Base-by-base conservation (phyloP, 805 yeast genomes). In the Torulaspora franciscae region DNA sequence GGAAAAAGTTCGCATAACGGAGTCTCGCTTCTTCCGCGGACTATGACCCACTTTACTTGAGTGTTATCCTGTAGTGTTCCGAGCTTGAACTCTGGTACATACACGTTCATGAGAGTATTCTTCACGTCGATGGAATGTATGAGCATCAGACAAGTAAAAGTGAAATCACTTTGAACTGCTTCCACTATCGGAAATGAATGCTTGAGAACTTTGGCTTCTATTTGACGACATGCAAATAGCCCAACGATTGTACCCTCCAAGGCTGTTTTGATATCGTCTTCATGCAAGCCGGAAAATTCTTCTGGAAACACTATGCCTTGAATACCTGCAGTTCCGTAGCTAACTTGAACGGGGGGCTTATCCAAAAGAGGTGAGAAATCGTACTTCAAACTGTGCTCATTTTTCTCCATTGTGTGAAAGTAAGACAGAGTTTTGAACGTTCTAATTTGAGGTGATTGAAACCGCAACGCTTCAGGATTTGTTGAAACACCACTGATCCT, bases 1-100 rank as follows among this genome's bases (percentile, higher is more conserved):
- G 56, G 70, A 58, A 15, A 73, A 1, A 81, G 43, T 48, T 80
- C 87, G 57, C 74, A 69, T 0, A 74, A 58, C 0, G 95, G 93
- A 2, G 83, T 64, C 39, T 81, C 86, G 0, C 85, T 77, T 35
- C 78, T 75, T 1, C 87, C 89, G 49, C 83, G 74, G 1, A 77
- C 70, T 1, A 85, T 43, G 0, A 84, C 49, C 43, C 79, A 52
- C 50, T 55, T 61, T 4, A 58, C 58, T 11, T 65, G 54, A 0
- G 51, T 14, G 3, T 47, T 15, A 8, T 51, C 52, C 1, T 58
- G 28, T 2, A 67, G 9, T 1, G 37, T 14, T 7, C 56, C 50
- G 1, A 53, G 39, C 10, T 45, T 35, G 11, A 30, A 42, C 6
- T 43, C 40, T 0, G 87, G 88, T 0, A 83, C 65, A 53, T 84